Conservation (phyloP, 106 monocot species). For the Dendrobium huoshanense region DNA sequence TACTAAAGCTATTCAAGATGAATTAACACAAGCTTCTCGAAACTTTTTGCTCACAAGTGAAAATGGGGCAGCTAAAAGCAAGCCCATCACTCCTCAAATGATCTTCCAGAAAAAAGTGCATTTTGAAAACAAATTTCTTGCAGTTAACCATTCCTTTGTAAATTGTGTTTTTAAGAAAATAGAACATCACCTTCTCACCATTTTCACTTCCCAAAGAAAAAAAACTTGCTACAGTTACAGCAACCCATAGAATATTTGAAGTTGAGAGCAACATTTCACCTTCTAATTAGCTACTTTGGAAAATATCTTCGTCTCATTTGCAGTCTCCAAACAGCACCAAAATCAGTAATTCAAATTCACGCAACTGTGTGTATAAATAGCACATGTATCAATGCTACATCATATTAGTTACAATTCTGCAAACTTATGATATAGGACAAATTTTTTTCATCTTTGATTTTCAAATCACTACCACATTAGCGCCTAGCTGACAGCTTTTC, state of each 20-base stretch:
- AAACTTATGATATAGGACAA: neutral
- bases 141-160: neutral
- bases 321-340: neutral
- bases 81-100: neutral
- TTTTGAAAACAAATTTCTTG: neutral
- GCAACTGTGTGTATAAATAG: neutral
- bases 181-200: neutral
- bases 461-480: too few species aligned
- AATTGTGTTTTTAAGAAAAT: neutral
- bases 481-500: too few species aligned
- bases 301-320: neutral
- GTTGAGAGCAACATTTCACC: neutral
- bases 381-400: too few species aligned
- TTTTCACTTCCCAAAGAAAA: neutral
- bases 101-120: neutral
- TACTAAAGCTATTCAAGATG: neutral
- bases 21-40: neutral
- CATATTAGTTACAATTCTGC: neutral
- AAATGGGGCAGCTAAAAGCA: neutral
- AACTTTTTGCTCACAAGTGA: neutral
- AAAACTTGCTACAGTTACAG: too few species aligned
- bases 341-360: neutral
- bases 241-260: neutral
- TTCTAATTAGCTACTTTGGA: neutral
- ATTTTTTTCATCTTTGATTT: neutral